These are phyloP conservation scores for Exophiala xenobiotica DNA, from an alignment of 2,329 filamentous ascomycete genomes.

Conservation along the genomic window DNA sequence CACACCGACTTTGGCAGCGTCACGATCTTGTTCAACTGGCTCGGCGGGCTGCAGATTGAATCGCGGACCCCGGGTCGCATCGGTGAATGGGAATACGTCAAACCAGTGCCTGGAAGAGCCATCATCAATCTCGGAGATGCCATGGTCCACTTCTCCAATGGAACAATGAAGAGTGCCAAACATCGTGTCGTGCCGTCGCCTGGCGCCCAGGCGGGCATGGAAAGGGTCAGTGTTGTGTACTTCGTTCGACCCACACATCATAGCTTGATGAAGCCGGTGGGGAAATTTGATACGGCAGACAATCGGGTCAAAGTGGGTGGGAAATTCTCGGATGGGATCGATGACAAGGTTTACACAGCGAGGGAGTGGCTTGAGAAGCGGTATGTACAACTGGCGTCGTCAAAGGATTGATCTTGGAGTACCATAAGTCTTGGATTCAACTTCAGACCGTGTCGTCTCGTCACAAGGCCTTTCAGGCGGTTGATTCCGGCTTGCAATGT, in stretches of 20 bases:
- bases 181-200: constrained; percentile 54
- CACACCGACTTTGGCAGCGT: constrained; percentile 38
- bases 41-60: constrained; percentile 35
- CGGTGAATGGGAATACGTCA: constrained; percentile 52
- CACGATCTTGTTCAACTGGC: constrained; percentile 35
- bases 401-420: neutral
- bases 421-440: neutral
- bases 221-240: constrained; percentile 55
- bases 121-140: constrained; percentile 48
- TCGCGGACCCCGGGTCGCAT: constrained; percentile 36
- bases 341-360: constrained; percentile 9
- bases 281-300: neutral
- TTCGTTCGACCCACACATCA: constrained; percentile 47
- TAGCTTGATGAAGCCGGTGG: constrained; percentile 10
- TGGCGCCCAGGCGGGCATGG: constrained; percentile 45
- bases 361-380: constrained; percentile 11
- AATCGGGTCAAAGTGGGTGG: constrained; percentile 4
- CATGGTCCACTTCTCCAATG: constrained; percentile 47
- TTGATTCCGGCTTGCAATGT: neutral
- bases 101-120: constrained; percentile 48
- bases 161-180: constrained; percentile 41
- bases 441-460: neutral
- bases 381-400: constrained; percentile 1
- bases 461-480: neutral
- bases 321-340: constrained; percentile 8